A percentile compares a stretch with the other conserved stretches of the same genome.
Conservation (phyloP, 148 eudicot species). For the Heliosperma pusillum region DNA sequence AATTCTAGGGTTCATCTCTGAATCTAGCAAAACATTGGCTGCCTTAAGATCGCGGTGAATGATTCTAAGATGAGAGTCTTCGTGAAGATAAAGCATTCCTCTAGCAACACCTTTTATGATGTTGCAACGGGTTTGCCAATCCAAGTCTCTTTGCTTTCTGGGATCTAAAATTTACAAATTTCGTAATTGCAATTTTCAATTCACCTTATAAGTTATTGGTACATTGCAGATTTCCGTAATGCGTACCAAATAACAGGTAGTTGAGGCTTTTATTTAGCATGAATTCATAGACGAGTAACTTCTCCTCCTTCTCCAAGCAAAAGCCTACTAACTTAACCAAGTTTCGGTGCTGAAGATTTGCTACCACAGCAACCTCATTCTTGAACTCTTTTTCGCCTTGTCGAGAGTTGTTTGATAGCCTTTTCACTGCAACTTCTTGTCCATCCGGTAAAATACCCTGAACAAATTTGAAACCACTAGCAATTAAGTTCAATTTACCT, state of each 20-base stretch:
- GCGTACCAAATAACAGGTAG: constrained; percentile 12
- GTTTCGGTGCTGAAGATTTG: constrained; percentile 21
- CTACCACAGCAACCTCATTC: constrained; percentile 14
- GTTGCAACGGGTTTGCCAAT: constrained; percentile 8
- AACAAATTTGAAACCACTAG: too few relatives aligned
- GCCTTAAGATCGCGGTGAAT: constrained; percentile 21
- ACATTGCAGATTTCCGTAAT: neutral
- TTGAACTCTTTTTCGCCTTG: constrained; percentile 22
- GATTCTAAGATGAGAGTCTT: constrained; percentile 13
- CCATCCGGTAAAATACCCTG: constrained; percentile 15
- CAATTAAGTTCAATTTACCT: too few relatives aligned
- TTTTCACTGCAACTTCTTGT: constrained; percentile 18
- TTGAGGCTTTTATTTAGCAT: constrained; percentile 16
- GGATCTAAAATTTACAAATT: neutral
- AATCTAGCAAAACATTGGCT: constrained; percentile 16
- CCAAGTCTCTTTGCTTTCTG: neutral
- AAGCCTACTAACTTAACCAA: constrained; percentile 12
- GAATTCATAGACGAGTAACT: constrained; percentile 13
- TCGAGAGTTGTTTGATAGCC: constrained; percentile 6
- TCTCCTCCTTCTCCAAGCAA: constrained; percentile 1
- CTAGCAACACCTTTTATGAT: constrained; percentile 15
- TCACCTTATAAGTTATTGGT: neutral
- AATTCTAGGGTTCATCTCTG: constrained; percentile 19
- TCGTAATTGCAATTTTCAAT: too few relatives aligned
- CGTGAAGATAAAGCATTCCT: constrained; percentile 20